phyloP scores from a whole-genome alignment of 441 rosid genomes.

The Adansonia grandidieri region DNA sequence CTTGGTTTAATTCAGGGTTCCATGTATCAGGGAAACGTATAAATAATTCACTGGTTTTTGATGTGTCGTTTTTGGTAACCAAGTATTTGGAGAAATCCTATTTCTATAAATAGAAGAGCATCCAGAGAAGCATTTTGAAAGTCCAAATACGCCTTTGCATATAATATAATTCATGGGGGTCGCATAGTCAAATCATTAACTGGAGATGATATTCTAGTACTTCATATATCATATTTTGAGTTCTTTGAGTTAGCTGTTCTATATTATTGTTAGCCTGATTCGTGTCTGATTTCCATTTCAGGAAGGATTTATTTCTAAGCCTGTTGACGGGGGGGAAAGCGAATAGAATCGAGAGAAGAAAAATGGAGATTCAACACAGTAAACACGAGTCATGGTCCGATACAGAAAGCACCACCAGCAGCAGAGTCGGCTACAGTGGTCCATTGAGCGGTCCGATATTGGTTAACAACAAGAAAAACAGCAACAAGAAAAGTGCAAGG shows the following conservation, averaged over 20 bases:
- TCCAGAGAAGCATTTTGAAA: neutral
- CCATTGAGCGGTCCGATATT: conserved; percentile 53
- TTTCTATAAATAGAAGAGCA: neutral
- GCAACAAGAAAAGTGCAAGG: conserved; percentile 49
- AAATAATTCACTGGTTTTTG: neutral
- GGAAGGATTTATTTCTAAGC: neutral
- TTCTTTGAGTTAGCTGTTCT: neutral
- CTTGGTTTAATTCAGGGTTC: neutral
- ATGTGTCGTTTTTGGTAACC: neutral
- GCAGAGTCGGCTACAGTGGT: conserved; percentile 41
- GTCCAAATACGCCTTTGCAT: neutral
- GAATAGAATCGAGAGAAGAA: neutral
- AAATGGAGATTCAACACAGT: conserved; percentile 51
- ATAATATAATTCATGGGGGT: neutral
- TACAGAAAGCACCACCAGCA: conserved; percentile 39
- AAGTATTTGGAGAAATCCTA: neutral
- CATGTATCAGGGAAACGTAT: conserved; percentile 1
- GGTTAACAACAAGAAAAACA: conserved; percentile 28
- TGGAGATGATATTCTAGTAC: neutral
- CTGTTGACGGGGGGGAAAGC: neutral
- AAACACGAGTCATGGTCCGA: conserved; percentile 45
- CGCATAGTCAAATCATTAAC: neutral
- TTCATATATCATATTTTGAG: neutral
- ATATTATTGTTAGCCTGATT: too few relatives aligned
- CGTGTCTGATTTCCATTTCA: neutral